Evolutionary conservation across 2,329 filamentous ascomycete species (phyloP), one percentile per base, ranked within the genome.

Genomic region (Raffaelea albimanens): DNA sequence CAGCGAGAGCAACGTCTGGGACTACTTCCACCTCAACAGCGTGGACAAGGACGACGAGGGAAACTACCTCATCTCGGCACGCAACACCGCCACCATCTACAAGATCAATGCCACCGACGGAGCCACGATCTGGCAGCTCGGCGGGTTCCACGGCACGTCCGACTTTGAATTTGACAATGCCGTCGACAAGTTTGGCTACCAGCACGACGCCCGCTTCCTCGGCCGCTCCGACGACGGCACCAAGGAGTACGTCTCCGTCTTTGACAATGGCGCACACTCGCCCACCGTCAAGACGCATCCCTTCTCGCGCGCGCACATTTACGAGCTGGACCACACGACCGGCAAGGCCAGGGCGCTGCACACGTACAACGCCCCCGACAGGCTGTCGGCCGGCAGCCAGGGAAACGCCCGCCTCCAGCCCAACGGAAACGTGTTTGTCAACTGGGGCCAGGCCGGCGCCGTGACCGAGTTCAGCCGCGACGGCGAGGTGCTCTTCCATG

Each of bases 21-120:
- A 79, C 57, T 76, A 68, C 51, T 77, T 76, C 57, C 73, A 77
- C 56, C 69, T 78, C 58, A 76, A 78, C 59, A 72, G 71, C 31
- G 61, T 79, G 21, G 70, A 76, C 53, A 76, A 77, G 55, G 68
- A 70, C 46, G 53, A 58, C 0, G 53, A 65, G 0, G 72, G 73
- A 4, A 71, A 78, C 53, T 80, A 74, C 47, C 58, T 79, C 14
- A 63, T 80, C n/a, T 78, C 74, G 0, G 64, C 68, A 0, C 68
- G 73, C 2, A 66, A 76, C 54, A 64, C 67, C 41, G 67, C 67
- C 55, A 64, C 67, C 18, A 59, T 78, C 10, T 63, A 63, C 38
- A 68, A 67, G 45, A 67, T 80, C 54, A 68, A 70, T 47, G 59
- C 62, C 11, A 62, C 61, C 7, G 67, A 69, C 10, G 73, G 74